Evolutionary conservation across 2,329 filamentous ascomycete species (phyloP), one percentile per base, ranked within the genome.

Genomic region (Sporothrix humicola): DNA sequence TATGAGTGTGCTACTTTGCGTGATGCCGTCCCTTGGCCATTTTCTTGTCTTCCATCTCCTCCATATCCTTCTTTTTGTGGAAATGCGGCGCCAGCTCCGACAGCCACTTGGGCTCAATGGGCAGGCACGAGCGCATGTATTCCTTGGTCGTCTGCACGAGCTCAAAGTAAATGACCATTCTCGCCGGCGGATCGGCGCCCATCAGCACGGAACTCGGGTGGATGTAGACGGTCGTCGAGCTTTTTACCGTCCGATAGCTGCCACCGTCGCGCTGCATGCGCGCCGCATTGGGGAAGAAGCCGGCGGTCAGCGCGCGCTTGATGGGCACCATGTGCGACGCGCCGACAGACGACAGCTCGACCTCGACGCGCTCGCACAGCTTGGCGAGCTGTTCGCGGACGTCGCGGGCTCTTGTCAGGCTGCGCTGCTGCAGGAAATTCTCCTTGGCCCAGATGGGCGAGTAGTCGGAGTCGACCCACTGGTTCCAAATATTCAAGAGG

Each of bases 281-380:
- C 0, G 95, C 95, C 0, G 95, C 94, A 81, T 98, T 97, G 20
- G 93, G 91, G 85, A 98, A 98, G 87, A 97, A 99, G 1, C 95
- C 96, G 0, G 94, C 91, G 0, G 94, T 95, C 71, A 99, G 88
- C 13, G 95, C 92, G 75, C 97, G 95, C 79, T 95, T 92, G 77
- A 98, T 94, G 0, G 94, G 92, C 5, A 89, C 84, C 20, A 94
- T 82, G 80, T 98, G 94, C 69, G 85, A 86, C 1, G 90, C 85
- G 4, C 94, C 94, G 76, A 87, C 90, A 13, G 88, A 88, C 1
- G 90, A 92, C 2, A 89, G 88, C 0, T 88, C 87, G 5, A 98
- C 92, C 82, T 98, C 96, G 37, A 98, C 94, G 3, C 95, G 91
- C 78, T 99, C 96, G 82, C 95, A 98, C 31, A 99, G 88, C 78